A percentile compares a stretch with the other conserved stretches of the same genome.
phyloP scores from a whole-genome alignment of 2,329 filamentous ascomycete species.

The Lasiodiplodia hormozganensis region DNA sequence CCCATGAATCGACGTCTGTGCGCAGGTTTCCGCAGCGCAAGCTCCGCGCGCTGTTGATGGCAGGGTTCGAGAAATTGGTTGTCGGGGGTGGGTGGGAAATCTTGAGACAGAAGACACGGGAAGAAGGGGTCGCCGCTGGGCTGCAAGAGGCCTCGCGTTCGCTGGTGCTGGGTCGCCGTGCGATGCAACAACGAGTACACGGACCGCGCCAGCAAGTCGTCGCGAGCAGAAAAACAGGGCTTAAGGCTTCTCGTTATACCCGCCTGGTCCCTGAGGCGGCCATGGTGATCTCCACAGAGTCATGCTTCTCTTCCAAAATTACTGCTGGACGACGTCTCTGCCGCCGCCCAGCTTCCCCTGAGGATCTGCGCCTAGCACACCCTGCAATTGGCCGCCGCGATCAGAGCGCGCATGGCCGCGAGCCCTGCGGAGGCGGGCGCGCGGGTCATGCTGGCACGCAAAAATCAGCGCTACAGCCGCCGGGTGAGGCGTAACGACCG shows the following conservation, averaged over 20 bases:
- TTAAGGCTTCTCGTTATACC: constrained; percentile 15
- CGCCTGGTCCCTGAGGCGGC: constrained; percentile 25
- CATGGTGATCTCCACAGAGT: constrained; percentile 24
- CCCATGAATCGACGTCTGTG: constrained; percentile 25
- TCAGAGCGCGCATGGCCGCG: constrained; percentile 19
- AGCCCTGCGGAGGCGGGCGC: constrained; percentile 21
- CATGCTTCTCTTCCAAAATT: constrained; percentile 13
- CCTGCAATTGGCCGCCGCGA: constrained; percentile 16
- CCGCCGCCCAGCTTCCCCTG: constrained; percentile 18
- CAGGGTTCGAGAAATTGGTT: constrained; percentile 14
- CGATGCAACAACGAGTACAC: constrained; percentile 10
- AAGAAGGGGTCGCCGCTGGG: constrained; percentile 21
- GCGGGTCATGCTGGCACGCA: background rate
- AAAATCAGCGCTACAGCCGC: constrained; percentile 6
- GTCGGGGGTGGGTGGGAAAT: constrained; percentile 21
- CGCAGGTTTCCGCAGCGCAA: constrained; percentile 20
- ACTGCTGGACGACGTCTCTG: constrained; percentile 12
- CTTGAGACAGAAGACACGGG: constrained; percentile 25
- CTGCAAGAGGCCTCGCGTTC: constrained; percentile 16
- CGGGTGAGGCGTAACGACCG: background rate
- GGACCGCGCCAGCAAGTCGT: background rate
- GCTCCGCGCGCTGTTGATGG: constrained; percentile 1
- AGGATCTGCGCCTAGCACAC: constrained; percentile 24
- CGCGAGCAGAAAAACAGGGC: background rate
- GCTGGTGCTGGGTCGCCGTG: constrained; percentile 10